These are phyloP conservation scores for Puccinia novopanici DNA, from an alignment of 1,284 basidiomycete species.

Conservation along the genomic window DNA sequence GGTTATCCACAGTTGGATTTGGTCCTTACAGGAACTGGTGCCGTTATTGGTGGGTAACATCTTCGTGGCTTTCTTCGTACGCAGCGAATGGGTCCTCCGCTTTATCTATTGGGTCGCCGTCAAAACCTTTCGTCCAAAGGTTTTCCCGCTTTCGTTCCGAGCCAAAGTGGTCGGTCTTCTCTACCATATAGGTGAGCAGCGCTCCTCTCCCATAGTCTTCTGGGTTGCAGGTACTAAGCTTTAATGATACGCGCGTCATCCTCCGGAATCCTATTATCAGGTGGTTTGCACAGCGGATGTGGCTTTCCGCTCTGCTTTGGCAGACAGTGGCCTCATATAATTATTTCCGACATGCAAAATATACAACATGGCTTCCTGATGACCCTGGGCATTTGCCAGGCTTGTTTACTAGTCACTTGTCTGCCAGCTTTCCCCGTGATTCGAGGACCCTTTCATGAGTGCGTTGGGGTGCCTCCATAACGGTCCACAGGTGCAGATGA, in stretches of 20 bases:
- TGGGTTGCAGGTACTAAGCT: too few species aligned
- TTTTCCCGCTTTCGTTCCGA: slow-evolving; percentile 22
- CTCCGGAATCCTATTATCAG: neutral
- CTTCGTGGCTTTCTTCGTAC: slow-evolving; percentile 64
- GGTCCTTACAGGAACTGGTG: too few species aligned
- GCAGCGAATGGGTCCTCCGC: slow-evolving; percentile 68
- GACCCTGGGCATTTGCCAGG: slow-evolving; percentile 1
- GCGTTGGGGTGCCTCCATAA: too few species aligned
- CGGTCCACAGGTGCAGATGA: too few species aligned
- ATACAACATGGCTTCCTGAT: neutral
- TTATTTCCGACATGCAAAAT: slow-evolving; percentile 11
- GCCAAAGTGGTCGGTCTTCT: slow-evolving; percentile 31
- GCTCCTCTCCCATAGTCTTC: neutral
- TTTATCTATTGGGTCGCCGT: slow-evolving; percentile 65
- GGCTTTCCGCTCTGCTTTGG: slow-evolving; percentile 46
- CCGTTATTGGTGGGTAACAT: slow-evolving; percentile 69
- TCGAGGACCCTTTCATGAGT: too few species aligned
- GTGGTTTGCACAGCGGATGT: slow-evolving; percentile 50
- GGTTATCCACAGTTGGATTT: too few species aligned
- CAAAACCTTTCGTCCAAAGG: slow-evolving; percentile 34
- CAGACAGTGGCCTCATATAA: neutral
- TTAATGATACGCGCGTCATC: too few species aligned
- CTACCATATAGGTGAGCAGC: slow-evolving; percentile 44
- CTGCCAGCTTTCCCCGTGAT: too few species aligned
- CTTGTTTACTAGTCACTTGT: neutral